Evolutionary conservation across 2,329 filamentous ascomycete species (phyloP), one percentile per base, ranked within the genome.

Genomic region (Zasmidium citrigriseum): DNA sequence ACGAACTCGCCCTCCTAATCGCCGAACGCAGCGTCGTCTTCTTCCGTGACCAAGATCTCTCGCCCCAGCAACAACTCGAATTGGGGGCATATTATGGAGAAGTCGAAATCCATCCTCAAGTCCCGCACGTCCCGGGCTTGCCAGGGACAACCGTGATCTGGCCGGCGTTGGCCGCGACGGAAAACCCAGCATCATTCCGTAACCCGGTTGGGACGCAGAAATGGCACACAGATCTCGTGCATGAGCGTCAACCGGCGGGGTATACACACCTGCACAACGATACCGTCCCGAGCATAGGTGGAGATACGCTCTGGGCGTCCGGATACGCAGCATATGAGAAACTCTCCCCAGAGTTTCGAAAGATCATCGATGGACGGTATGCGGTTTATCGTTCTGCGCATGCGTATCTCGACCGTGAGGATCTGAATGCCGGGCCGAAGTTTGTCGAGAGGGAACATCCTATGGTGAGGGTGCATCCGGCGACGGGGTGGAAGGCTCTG

Each of bases 251-350:
- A 57, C 88, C 88, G 1, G 86, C 88, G 0, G 88, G 87, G 4
- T 69, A 70, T 20, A 71, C 70, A 2, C 67, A 70, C 44, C 63
- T 72, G 0, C 68, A 72, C 60, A 70, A 70, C 52, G 67, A 70
- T 52, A 86, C 86, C 0, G 78, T 90, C 0, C 86, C 87, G 0
- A 78, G 78, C 0, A 69, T 85, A 0, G 88, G 88, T 1, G 88
- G 88, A 11, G 88, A 91, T 70, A 90, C 88, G 0, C 80, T 90
- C 0, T 91, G 88, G 88, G 86, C 88, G 0, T 86, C 82, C 58
- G 87, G 88, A 1, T 90, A 90, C 68, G 77, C 83, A 0, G 88
- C 88, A 0, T 91, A 91, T 65, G 87, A 89, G 72, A 90, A 90
- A 73, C 80, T 90, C 0, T 88, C 85, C 1, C 88, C 87, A 0